These are phyloP conservation scores for Sordaria brevicollis DNA, from an alignment of 495 filamentous ascomycete genomes.

Conservation along the genomic window DNA sequence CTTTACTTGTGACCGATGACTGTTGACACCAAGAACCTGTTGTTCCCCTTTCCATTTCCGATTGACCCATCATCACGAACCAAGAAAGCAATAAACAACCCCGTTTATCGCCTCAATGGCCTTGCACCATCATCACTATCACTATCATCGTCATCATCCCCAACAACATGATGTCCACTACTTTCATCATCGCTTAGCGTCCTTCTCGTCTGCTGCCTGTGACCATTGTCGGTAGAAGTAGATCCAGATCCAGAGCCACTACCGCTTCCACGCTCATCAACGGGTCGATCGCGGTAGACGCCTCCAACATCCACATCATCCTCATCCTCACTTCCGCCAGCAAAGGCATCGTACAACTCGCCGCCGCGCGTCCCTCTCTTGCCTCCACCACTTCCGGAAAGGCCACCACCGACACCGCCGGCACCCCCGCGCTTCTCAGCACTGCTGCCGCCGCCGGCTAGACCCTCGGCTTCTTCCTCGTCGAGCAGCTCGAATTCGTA, in stretches of 20 bases:
- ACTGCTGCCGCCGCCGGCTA: constrained; percentile 20
- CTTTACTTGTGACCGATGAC: neutral
- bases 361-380: constrained; percentile 53
- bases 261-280: neutral
- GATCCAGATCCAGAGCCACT: neutral
- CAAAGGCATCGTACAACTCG: constrained; percentile 91
- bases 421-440: neutral
- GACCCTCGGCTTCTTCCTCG: constrained; percentile 62
- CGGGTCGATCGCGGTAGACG: constrained; percentile 10
- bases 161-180: constrained; percentile 23
- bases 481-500: constrained; percentile 94
- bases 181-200: constrained; percentile 41
- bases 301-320: constrained; percentile 12
- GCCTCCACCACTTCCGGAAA: constrained; percentile 11
- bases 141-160: constrained; percentile 16
- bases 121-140: constrained; percentile 10
- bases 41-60: neutral
- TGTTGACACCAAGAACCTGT: neutral
- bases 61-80: too few species aligned
- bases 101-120: neutral
- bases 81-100: neutral
- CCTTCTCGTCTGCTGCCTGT: constrained; percentile 11
- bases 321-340: constrained; percentile 59
- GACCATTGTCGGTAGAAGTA: neutral
- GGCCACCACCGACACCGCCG: neutral